These are phyloP conservation scores for Lineolata rhizophorae DNA, from an alignment of 495 filamentous ascomycete genomes.

Conservation along the genomic window DNA sequence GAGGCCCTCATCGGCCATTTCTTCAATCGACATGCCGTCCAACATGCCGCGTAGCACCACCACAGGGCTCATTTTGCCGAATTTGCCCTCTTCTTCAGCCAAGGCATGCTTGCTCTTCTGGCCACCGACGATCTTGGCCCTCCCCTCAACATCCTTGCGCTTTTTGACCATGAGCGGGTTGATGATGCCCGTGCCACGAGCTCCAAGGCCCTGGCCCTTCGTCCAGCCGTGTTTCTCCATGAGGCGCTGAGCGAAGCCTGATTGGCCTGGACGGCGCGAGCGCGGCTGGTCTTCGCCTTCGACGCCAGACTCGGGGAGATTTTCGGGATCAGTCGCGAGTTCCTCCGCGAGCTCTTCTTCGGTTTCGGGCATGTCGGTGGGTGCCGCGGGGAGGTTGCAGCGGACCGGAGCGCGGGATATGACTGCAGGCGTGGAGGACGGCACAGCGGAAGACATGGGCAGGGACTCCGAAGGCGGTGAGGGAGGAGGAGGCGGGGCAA, in stretches of 20 bases:
- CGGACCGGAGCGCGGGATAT: slow-evolving; percentile 79
- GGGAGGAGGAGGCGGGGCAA: slow-evolving; percentile 14
- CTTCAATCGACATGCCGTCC: slow-evolving; percentile 55
- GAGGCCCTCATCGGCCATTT: slow-evolving; percentile 41
- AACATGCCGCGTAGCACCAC: slow-evolving; percentile 65
- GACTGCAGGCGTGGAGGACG: slow-evolving; percentile 24
- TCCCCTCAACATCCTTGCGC: slow-evolving; percentile 40
- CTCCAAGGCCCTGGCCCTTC: slow-evolving; percentile 69
- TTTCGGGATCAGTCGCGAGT: slow-evolving; percentile 18
- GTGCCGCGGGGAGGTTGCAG: slow-evolving; percentile 44
- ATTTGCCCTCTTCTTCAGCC: slow-evolving; percentile 32
- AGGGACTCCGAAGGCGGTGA: slow-evolving; percentile 17
- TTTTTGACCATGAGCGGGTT: slow-evolving; percentile 68
- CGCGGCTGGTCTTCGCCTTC: slow-evolving; percentile 29
- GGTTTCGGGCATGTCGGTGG: slow-evolving; percentile 30
- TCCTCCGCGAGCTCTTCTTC: slow-evolving; percentile 35
- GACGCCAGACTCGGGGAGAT: slow-evolving; percentile 14
- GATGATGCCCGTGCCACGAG: slow-evolving; percentile 55
- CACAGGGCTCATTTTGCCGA: slow-evolving; percentile 58
- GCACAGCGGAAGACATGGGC: slow-evolving; percentile 1
- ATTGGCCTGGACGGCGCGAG: slow-evolving; percentile 53
- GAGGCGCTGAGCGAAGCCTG: slow-evolving; percentile 64
- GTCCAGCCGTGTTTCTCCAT: slow-evolving; percentile 89
- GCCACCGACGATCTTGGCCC: slow-evolving; percentile 63
- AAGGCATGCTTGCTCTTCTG: slow-evolving; percentile 25